Evolutionary conservation across 1,284 basidiomycete species (phyloP), one percentile per base, ranked within the genome.

Genomic region (Filobasidium uniguttulatum): DNA sequence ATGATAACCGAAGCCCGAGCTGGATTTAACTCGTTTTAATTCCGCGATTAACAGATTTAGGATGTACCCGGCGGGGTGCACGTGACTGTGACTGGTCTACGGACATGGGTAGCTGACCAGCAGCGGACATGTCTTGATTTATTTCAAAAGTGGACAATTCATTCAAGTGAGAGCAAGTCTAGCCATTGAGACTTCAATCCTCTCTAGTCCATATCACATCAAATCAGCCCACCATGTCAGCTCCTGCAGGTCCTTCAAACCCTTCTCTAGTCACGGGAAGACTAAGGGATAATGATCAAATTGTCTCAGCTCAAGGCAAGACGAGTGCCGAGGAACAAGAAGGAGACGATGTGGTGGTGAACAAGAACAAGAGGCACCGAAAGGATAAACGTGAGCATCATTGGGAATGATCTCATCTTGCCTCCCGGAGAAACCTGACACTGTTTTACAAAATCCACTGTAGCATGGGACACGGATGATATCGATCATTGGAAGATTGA

Each of bases 401-500:
- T 17, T 3, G 6, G n/a, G n/a, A n/a, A n/a, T n/a, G n/a, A n/a
- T n/a, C n/a, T n/a, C n/a, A n/a, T n/a, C n/a, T n/a, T n/a, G n/a
- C n/a, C n/a, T n/a, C n/a, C n/a, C n/a, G n/a, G 9, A 33, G 31
- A 9, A n/a, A 33, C n/a, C 31, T 33, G 31, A n/a, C 31, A 33
- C n/a, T 33, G 31, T 33, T 33, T 33, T 33, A 9, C 31, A 9
- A 33, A 33, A 9, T 33, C 31, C 31, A 9, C 9, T 33, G 9
- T 62, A 91, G 89, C 88, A 61, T 98, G 93, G 94, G 93, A 98
- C 68, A 94, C 90, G 41, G 91, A 97, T 65, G 89, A 96, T 60
- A 89, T 97, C 68, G 87, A 98, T 74, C 93, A 97, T 83, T 96
- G 93, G 93, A 88, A 86, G 70, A 72, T 94, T 36, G 83, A 90